Percentiles rank a stretch among this genome's conserved stretches.
Conservation (phyloP, 2,329 filamentous ascomycete species). For the Laburnicola sp. region DNA sequence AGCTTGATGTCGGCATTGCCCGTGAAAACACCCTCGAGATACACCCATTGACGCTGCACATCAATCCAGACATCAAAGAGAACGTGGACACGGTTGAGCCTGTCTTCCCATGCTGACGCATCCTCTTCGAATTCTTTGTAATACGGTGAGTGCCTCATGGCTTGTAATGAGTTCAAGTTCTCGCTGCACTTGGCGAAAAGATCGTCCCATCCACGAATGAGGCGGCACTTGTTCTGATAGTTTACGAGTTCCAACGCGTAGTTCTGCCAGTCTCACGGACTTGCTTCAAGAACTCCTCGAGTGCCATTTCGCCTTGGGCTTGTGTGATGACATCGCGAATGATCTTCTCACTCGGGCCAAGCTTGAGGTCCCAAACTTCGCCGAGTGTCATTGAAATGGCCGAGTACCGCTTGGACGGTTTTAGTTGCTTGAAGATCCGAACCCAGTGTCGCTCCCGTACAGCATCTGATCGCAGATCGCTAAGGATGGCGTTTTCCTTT, state of each 20-base stretch:
- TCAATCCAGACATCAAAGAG: constrained; percentile 99
- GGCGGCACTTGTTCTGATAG: constrained; percentile 96
- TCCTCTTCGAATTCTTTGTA: constrained; percentile 99
- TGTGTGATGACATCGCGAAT: constrained; percentile 94
- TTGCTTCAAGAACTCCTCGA: constrained; percentile 96
- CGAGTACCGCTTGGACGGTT: constrained; percentile 90
- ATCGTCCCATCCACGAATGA: constrained; percentile 98
- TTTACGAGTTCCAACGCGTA: constrained; percentile 93
- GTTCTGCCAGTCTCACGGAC: constrained; percentile 97
- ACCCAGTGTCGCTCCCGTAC: constrained; percentile 96
- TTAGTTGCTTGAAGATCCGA: constrained; percentile 95
- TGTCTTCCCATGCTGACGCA: constrained; percentile 95
- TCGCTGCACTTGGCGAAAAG: constrained; percentile 98
- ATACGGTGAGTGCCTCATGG: constrained; percentile 98
- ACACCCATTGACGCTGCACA: constrained; percentile 99
- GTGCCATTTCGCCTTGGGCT: constrained; percentile 95
- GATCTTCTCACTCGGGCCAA: constrained; percentile 80
- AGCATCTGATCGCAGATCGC: constrained; percentile 93
- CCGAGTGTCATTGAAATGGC: constrained; percentile 94
- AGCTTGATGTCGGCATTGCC: constrained; percentile 99
- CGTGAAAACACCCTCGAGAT: constrained; percentile 97
- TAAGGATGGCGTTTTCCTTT: constrained; percentile 85
- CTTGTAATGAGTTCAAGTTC: constrained; percentile 94
- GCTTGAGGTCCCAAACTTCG: constrained; percentile 96
- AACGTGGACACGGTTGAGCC: constrained; percentile 94